A percentile compares a stretch with the other conserved stretches of the same genome.
Conservation (phyloP, 495 filamentous ascomycete genomes). For the Saxophila tyrrhenica region DNA sequence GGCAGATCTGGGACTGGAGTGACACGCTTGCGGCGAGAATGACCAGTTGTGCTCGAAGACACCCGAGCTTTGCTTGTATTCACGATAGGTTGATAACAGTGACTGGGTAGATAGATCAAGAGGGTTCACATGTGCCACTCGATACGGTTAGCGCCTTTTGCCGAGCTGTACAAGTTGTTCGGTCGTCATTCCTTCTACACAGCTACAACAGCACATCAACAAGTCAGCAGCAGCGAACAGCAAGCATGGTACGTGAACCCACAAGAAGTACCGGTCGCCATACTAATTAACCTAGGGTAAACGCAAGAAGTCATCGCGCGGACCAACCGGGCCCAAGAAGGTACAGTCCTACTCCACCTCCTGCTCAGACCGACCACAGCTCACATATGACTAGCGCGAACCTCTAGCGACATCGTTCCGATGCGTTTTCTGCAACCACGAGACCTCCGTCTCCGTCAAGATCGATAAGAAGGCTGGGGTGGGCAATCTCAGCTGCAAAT, state of each 20-base stretch:
- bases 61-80: too few species aligned
- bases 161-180: too few species aligned
- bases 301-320: slow-evolving; percentile 84
- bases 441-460: slow-evolving; percentile 76
- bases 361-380: not conserved
- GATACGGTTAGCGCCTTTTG: too few species aligned
- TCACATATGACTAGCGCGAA: slow-evolving; percentile 52
- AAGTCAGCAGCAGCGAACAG: not conserved
- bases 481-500: slow-evolving; percentile 74
- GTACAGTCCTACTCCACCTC: slow-evolving; percentile 31
- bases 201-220: too few species aligned
- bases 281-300: slow-evolving; percentile 47
- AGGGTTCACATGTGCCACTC: too few species aligned
- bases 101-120: too few species aligned
- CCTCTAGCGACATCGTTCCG: slow-evolving; percentile 79
- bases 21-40: too few species aligned
- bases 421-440: slow-evolving; percentile 98
- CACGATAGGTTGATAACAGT: too few species aligned
- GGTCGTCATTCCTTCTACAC: not conserved
- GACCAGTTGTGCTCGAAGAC: too few species aligned
- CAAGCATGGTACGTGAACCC: not conserved
- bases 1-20: too few species aligned
- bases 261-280: not conserved
- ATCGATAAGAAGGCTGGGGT: slow-evolving; percentile 84
- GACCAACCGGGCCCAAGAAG: slow-evolving; percentile 76